Percentiles rank a stretch among this genome's conserved stretches.
Conservation (phyloP, 2,329 filamentous ascomycete species). For the Botrytis sinoallii region DNA sequence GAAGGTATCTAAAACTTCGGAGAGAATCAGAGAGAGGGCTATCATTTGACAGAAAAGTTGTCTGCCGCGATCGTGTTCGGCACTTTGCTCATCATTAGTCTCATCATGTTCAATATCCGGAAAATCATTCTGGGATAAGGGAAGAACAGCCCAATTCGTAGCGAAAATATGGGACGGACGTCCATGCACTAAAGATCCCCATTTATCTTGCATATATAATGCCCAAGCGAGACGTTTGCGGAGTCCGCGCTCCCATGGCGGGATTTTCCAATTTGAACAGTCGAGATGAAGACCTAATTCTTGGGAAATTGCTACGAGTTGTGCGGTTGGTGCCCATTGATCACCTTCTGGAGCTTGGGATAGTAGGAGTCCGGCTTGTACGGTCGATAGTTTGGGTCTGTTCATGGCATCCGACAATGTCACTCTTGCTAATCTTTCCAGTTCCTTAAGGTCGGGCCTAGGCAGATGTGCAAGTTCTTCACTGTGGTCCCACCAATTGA, state of each 20-base stretch:
- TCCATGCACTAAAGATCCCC: constrained; percentile 81
- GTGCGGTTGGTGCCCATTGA: constrained; percentile 81
- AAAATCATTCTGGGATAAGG: constrained; percentile 66
- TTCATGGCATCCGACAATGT: constrained; percentile 75
- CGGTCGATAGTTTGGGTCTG: constrained; percentile 75
- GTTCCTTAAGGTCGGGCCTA: constrained; percentile 67
- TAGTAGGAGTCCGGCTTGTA: constrained; percentile 73
- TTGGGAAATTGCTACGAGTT: constrained; percentile 81
- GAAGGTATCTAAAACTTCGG: constrained; percentile 79
- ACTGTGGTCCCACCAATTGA: constrained; percentile 84
- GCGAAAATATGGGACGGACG: constrained; percentile 72
- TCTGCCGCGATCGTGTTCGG: constrained; percentile 64
- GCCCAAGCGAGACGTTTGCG: constrained; percentile 87
- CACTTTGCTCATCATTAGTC: constrained; percentile 55
- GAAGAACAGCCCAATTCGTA: constrained; percentile 72
- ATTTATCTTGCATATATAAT: constrained; percentile 91
- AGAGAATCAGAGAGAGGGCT: constrained; percentile 68
- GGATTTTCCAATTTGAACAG: constrained; percentile 82
- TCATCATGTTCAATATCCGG: constrained; percentile 68
- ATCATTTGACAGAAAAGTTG: constrained; percentile 74
- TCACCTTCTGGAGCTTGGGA: constrained; percentile 74
- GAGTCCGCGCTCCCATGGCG: constrained; percentile 80
- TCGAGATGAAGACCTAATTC: constrained; percentile 88
- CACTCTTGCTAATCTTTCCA: constrained; percentile 71
- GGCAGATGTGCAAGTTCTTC: constrained; percentile 61